Evolutionary conservation across 2,329 filamentous ascomycete species (phyloP).

Genomic region (Sporothrix schenckii): DNA sequence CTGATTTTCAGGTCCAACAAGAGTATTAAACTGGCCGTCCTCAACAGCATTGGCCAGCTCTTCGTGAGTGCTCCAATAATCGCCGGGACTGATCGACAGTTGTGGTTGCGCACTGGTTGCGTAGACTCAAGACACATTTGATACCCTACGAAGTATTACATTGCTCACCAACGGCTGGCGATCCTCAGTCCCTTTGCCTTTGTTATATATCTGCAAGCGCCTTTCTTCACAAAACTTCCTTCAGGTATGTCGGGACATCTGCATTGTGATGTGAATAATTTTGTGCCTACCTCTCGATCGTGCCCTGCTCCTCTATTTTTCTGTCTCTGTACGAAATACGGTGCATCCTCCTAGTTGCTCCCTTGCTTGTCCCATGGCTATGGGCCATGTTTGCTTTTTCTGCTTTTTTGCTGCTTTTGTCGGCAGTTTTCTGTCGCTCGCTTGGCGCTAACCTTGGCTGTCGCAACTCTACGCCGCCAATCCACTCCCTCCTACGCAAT

Average conservation of each 20-base stretch:
- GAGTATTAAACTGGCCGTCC: neutral
- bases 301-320: neutral
- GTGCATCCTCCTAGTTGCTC: neutral
- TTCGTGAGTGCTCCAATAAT: conserved; percentile 19
- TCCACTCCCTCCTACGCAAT: conserved; percentile 19
- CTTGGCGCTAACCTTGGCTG: conserved; percentile 27
- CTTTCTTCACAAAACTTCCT: neutral
- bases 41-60: conserved; percentile 1
- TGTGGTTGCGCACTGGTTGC: conserved; percentile 14
- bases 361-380: neutral
- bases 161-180: neutral
- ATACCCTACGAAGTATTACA: conserved; percentile 2
- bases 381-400: no score
- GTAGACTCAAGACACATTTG: neutral
- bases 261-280: neutral
- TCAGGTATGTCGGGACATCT: neutral
- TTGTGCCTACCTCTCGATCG: neutral
- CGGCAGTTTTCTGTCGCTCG: neutral
- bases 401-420: neutral
- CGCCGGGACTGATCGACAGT: neutral
- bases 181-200: conserved; percentile 1
- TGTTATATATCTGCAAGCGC: neutral
- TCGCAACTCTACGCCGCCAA: conserved; percentile 15
- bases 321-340: neutral
- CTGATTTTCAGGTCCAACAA: neutral